Conservation (phyloP, 75 land plant genomes). For the Selaginella tamariscina region DNA sequence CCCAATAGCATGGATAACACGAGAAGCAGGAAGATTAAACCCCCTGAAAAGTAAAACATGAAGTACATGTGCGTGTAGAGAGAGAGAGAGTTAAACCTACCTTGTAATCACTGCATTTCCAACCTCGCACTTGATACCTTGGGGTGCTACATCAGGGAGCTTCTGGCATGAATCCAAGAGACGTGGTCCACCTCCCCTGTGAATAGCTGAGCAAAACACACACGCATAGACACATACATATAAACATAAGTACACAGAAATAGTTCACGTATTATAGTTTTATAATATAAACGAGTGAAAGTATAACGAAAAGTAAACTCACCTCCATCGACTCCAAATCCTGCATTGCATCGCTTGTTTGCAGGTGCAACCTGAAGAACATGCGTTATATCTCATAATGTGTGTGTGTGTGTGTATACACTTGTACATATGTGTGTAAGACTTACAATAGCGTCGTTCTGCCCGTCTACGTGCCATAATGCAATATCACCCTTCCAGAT, state of each 20-base stretch:
- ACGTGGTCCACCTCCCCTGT: background rate
- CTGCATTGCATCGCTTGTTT: background rate
- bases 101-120: background rate
- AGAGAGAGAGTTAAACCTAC: background rate
- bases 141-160: background rate
- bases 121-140: background rate
- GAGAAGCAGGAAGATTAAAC: background rate
- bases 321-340: constrained; percentile 3
- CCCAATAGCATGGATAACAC: background rate
- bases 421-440: no score
- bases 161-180: background rate
- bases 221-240: no score
- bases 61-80: background rate
- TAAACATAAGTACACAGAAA: background rate
- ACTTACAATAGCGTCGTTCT: background rate
- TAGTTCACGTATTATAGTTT: background rate
- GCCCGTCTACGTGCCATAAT: background rate
- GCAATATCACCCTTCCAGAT: background rate
- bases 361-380: background rate
- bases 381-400: background rate
- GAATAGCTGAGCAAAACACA: no score
- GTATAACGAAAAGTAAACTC: background rate
- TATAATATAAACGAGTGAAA: no score
- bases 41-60: background rate
- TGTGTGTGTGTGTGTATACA: no score